A percentile compares a stretch with the other conserved stretches of the same genome.
phyloP scores from a whole-genome alignment of 1,284 basidiomycete species.

The Pascua guehoae region DNA sequence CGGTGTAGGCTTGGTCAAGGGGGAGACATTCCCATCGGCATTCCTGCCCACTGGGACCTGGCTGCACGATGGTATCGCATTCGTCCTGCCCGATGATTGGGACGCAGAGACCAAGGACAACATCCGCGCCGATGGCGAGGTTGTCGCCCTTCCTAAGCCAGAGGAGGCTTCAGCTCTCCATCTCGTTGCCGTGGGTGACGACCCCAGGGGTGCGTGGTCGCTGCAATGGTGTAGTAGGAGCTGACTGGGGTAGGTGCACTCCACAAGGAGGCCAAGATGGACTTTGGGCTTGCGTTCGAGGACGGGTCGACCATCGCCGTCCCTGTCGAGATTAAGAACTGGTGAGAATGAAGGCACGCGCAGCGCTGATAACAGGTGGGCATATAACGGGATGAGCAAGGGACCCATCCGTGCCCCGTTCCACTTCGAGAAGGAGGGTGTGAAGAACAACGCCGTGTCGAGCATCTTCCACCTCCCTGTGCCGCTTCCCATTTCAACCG shows the following conservation, averaged over 20 bases:
- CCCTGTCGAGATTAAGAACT: neutral
- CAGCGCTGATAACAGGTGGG: neutral
- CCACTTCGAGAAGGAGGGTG: neutral
- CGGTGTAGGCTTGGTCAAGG: slow-evolving; percentile 3
- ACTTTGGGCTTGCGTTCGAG: neutral
- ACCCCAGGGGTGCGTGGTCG: neutral
- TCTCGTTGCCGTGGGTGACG: slow-evolving; percentile 3
- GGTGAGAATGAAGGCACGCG: neutral
- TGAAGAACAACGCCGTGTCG: neutral
- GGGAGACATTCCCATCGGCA: slow-evolving; percentile 4
- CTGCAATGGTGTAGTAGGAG: neutral
- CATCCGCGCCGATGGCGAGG: neutral
- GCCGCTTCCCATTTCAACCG: neutral
- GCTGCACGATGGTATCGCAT: slow-evolving; percentile 6
- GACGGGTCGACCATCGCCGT: neutral
- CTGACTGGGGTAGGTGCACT: neutral
- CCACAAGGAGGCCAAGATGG: neutral
- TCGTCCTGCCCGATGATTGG: neutral
- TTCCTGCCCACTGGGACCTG: slow-evolving; percentile 7
- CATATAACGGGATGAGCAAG: neutral
- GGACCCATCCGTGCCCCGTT: neutral
- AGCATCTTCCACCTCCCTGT: slow-evolving; percentile 4
- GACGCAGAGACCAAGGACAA: neutral
- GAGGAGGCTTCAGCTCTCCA: slow-evolving; percentile 1
- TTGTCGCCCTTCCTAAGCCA: neutral